Conservation (phyloP, 2,329 filamentous ascomycete species). For the Trichoderma sp. region DNA sequence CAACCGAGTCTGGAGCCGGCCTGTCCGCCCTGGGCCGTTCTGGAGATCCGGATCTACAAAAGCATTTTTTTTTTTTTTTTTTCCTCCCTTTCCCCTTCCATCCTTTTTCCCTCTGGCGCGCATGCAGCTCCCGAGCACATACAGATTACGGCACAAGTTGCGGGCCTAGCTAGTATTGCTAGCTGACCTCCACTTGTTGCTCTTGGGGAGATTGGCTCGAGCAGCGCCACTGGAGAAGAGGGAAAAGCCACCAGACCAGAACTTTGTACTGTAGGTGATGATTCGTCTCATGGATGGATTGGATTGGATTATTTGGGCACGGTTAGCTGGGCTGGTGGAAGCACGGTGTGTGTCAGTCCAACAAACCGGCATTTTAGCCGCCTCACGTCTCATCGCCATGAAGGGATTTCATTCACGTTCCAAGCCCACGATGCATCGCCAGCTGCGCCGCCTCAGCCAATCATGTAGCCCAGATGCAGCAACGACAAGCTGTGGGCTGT, state of each 20-base stretch:
- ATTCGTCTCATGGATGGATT: background rate
- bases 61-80: background rate
- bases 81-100: background rate
- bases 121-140: background rate
- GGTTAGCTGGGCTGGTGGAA: background rate
- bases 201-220: background rate
- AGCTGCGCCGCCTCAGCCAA: background rate
- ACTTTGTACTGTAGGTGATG: background rate
- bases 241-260: background rate
- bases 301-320: background rate
- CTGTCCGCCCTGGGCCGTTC: conserved; percentile 16
- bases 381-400: background rate
- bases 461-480: background rate
- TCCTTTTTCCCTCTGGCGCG: background rate
- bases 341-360: background rate
- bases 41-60: conserved; percentile 16
- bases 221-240: background rate
- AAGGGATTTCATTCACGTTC: background rate
- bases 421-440: background rate
- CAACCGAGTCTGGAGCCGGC: conserved; percentile 17
- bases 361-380: background rate
- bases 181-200: background rate
- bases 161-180: background rate
- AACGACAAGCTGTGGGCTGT: background rate
- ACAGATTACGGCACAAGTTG: background rate